Evolutionary conservation across 2,329 filamentous ascomycete genomes (phyloP).

Genomic region (Hymenoscyphus albidus): DNA sequence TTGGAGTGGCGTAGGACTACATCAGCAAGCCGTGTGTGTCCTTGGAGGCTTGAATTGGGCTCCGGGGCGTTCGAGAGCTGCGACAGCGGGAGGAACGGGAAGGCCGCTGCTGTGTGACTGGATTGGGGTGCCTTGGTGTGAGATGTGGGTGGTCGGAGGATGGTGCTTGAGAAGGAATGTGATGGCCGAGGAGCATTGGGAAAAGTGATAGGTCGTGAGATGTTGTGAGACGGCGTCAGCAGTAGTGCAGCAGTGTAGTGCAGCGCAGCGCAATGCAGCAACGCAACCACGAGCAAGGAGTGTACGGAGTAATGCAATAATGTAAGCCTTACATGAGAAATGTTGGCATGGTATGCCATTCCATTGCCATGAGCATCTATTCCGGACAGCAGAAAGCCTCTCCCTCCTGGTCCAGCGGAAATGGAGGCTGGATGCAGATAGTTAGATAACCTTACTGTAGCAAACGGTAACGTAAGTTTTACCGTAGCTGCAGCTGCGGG

Average conservation of each 20-base stretch:
- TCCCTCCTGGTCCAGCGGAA: background rate
- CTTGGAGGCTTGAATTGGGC: background rate
- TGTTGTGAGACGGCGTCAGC: background rate
- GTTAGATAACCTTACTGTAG: background rate
- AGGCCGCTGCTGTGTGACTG: slow-evolving; percentile 18
- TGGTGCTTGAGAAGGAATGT: background rate
- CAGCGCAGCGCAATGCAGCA: background rate
- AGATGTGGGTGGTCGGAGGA: slow-evolving; percentile 4
- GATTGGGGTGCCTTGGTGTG: slow-evolving; percentile 8
- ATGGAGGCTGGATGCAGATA: background rate
- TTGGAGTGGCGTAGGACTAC: no score
- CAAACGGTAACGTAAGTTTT: no score
- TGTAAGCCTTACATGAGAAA: background rate
- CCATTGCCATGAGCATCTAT: background rate
- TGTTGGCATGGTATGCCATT: background rate
- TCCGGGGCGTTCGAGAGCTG: slow-evolving; percentile 5
- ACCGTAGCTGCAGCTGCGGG: background rate
- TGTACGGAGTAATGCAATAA: background rate
- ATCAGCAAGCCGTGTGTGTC: background rate
- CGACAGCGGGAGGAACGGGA: slow-evolving; percentile 24
- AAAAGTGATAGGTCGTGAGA: background rate
- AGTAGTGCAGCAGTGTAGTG: background rate
- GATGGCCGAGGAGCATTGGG: background rate
- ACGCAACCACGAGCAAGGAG: background rate
- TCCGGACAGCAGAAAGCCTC: no score